phyloP scores from a whole-genome alignment of 2,329 filamentous ascomycete species.

The Neonectria hederae region DNA sequence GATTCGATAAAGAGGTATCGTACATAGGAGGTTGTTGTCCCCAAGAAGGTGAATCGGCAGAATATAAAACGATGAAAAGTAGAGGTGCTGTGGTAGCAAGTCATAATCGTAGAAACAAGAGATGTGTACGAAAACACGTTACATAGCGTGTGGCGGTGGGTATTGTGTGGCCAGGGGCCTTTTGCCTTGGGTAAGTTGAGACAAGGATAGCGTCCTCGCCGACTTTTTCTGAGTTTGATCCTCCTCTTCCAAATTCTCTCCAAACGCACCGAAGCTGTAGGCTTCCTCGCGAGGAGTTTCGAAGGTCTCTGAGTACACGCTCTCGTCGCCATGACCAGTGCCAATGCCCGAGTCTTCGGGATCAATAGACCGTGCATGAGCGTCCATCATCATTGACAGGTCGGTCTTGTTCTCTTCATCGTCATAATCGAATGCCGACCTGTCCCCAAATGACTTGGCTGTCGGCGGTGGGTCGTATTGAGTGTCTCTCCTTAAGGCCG shows the following conservation, averaged over 20 bases:
- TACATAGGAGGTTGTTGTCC: conserved; percentile 12
- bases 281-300: conserved; percentile 62
- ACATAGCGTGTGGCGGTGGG: conserved; percentile 40
- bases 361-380: conserved; percentile 35
- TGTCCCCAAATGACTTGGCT: conserved; percentile 48
- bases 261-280: conserved; percentile 52
- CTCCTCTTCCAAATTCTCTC: conserved; percentile 55
- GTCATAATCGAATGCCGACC: conserved; percentile 56
- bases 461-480: conserved; percentile 46
- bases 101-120: conserved; percentile 14
- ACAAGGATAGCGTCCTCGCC: conserved; percentile 71
- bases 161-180: conserved; percentile 35
- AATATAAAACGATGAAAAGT: neutral
- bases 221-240: conserved; percentile 59
- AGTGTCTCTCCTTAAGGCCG: conserved; percentile 28
- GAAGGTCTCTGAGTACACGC: conserved; percentile 59
- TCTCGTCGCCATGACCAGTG: conserved; percentile 51
- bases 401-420: conserved; percentile 49
- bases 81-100: conserved; percentile 6
- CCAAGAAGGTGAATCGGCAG: neutral
- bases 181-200: conserved; percentile 62
- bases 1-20: conserved; percentile 15
- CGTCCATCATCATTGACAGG: conserved; percentile 25
- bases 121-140: conserved; percentile 1
- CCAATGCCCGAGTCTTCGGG: conserved; percentile 51